These are phyloP conservation scores for Iris pallida DNA, from an alignment of 116 monocot genomes.

Conservation along the genomic window DNA sequence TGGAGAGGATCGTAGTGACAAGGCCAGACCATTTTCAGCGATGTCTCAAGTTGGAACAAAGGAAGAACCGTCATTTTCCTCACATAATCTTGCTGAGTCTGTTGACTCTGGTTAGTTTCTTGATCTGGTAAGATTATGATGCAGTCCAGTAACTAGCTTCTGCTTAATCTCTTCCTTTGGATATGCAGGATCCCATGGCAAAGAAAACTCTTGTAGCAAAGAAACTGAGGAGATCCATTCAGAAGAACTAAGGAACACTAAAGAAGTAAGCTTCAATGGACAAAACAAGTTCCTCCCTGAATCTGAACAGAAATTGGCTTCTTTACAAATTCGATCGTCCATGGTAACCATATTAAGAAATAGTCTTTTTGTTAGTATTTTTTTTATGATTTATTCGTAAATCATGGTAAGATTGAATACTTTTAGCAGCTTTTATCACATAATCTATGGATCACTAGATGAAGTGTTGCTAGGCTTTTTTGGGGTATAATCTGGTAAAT, in stretches of 20 bases:
- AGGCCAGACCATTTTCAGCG: not conserved
- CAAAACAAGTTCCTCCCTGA: slow-evolving; percentile 3
- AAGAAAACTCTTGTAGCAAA: not conserved
- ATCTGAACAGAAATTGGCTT: slow-evolving; percentile 13
- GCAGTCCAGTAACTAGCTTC: too few relatives aligned
- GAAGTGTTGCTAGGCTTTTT: too few relatives aligned
- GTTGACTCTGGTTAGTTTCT: too few relatives aligned
- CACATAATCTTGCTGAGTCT: not conserved
- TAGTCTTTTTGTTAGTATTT: not conserved
- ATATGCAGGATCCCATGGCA: slow-evolving; percentile 3
- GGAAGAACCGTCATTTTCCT: not conserved
- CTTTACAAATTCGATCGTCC: not conserved
- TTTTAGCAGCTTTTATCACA: too few relatives aligned
- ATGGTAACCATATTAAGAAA: slow-evolving; percentile 10
- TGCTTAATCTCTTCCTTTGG: not conserved
- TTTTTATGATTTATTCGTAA: not conserved
- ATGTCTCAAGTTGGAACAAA: not conserved
- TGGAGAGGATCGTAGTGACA: not conserved
- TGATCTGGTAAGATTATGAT: too few relatives aligned
- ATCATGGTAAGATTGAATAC: not conserved
- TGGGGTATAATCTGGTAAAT: too few relatives aligned
- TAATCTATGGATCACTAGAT: too few relatives aligned
- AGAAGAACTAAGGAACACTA: slow-evolving; percentile 4
- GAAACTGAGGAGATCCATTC: slow-evolving; percentile 1
- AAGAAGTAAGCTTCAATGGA: not conserved